Base-by-base conservation (phyloP, 176 grass and related monocot genomes). In the Phoenix roebelenii region DNA sequence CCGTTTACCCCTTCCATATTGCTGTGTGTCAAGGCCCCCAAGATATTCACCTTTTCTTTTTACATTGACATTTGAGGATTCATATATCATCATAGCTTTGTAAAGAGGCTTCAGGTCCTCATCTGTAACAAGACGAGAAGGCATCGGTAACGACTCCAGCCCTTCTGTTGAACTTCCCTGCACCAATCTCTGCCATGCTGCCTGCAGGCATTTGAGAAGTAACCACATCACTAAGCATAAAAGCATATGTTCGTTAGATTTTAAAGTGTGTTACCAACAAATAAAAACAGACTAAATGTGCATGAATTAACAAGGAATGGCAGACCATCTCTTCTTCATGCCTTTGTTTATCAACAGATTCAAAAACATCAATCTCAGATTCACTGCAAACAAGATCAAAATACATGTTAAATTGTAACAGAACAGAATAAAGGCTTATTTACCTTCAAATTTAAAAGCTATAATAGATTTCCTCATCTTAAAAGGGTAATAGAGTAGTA, bases 1-100 rank as follows among this genome's bases (percentile, higher is more conserved):
- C 53, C 93, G 81, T 88, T 98, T 98, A 61, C 93, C 93, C 82
- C 93, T 98, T 52, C 93, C 93, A 61, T 98, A 98, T 50, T 85
- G 84, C 39, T 85, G 82, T 64, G 93, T 83, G 61, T 98, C 93
- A 67, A 81, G 87, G 2, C 81, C 83, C 0, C 90, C 87, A 73
- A 83, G 76, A 35, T 54, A 23, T 68, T 70, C 88, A 35, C 81
- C 78, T 79, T 82, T 98, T 64, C 23, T 88, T 70, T 81, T 98
- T 50, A 79, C 72, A 72, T 81, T 79, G 39, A 76, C 57, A 59
- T 84, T 82, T 79, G 80, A 69, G 56, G 85, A 69, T 78, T 98
- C 93, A 5, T 83, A 72, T 57, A 89, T 53, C 82, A 79, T 92
- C 87, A 98, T 85, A 75, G 87, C 93, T 68, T 92, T 78, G 49